Evolutionary conservation across 1,139 yeast species (phyloP), one percentile per base, ranked within the genome.

Genomic region (Debaryomyces nepalensis): DNA sequence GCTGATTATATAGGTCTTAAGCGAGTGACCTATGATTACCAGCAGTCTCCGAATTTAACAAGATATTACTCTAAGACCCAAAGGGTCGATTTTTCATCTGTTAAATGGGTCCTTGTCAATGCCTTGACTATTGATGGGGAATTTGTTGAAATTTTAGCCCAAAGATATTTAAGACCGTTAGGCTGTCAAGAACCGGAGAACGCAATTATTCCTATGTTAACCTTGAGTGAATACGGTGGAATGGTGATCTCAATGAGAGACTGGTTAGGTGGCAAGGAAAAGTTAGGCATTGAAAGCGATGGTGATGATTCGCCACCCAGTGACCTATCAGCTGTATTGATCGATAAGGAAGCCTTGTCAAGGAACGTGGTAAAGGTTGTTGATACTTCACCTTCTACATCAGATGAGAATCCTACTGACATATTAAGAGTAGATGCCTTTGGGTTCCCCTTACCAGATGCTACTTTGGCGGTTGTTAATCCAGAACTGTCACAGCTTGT

Each of bases 91-190:
- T 75, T 93, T 35, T 81, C 93, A 0, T 77, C 87, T 19, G 82
- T 93, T 4, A 82, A 83, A 50, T 90, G 97, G 93, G 95, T 96
- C 32, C 67, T 93, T 32, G 90, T 95, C 7, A 90, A 90, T 53
- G 88, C 97, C 0, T 74, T 87, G n/a, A 87, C 95, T 0, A 90
- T 91, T 4, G 99, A 95, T 61, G 89, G 97, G 3, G 99, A 93
- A 53, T 93, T 93, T 53, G 83, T 90, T 55, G 96, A 89, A 53
- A 83, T 93, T 57, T 70, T 93, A 37, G 82, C 96, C n/a, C 95
- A 90, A 52, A 76, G 98, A 48, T 93, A 96, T 87, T 73, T 93
- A 42, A 79, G 85, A 48, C 98, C 98, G 2, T 66, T 93, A 44
- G 99, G 99, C 0, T 90, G 96, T 57, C 78, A 73, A 42, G 80